phyloP scores from a whole-genome alignment of 108 stramenopile species.

The Nannochloropsis salina region DNA sequence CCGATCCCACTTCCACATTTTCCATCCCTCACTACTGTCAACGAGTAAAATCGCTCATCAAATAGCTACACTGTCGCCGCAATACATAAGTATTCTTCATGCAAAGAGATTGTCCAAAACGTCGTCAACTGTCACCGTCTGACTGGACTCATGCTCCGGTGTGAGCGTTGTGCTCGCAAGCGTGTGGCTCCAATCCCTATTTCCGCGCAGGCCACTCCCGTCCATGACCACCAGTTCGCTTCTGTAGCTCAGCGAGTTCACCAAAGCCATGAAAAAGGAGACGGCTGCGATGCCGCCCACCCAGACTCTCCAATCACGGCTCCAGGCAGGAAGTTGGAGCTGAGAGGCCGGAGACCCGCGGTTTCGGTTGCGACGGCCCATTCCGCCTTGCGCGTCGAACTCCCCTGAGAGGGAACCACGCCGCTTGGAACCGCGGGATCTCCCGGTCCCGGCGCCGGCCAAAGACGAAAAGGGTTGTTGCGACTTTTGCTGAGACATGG shows the following conservation, averaged over 20 bases:
- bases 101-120: no score
- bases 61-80: no score
- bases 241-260: neutral
- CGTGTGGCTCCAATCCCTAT: no score
- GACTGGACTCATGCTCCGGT: no score
- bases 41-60: no score
- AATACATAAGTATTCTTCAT: no score
- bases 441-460: neutral
- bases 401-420: constrained; percentile 14
- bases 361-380: neutral
- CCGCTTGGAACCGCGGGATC: neutral
- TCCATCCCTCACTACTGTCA: no score
- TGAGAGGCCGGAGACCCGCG: neutral
- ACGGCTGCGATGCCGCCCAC: constrained; percentile 3
- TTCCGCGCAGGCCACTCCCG: neutral
- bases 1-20: no score
- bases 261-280: neutral
- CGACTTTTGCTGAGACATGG: neutral
- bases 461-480: neutral
- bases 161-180: no score
- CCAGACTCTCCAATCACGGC: constrained; percentile 11
- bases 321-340: neutral
- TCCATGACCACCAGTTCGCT: constrained; percentile 4
- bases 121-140: no score
- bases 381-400: neutral